Evolutionary conservation across 441 rosid species (phyloP).

Genomic region (Adansonia rubrostipa): DNA sequence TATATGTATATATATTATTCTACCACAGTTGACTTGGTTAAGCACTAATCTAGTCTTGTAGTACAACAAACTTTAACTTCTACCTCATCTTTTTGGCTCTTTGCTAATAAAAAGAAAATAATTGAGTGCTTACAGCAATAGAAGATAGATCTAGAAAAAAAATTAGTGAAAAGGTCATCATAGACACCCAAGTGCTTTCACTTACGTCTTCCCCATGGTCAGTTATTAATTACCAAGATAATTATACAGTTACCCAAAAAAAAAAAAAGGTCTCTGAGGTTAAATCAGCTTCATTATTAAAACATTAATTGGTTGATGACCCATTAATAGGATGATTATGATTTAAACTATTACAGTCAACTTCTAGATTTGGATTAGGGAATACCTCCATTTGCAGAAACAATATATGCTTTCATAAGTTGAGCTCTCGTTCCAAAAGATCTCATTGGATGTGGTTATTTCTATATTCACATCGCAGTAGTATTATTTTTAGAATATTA

Average conservation of each 20-base stretch:
- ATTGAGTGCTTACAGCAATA: background rate
- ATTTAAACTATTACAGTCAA: slow-evolving; percentile 33
- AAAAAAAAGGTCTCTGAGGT: background rate
- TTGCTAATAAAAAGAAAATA: background rate
- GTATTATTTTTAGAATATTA: too few species aligned
- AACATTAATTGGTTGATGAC: background rate
- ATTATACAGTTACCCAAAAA: too few species aligned
- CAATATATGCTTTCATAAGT: background rate
- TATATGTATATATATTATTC: too few species aligned
- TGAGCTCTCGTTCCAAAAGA: background rate
- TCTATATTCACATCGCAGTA: too few species aligned
- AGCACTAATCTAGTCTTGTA: too few species aligned
- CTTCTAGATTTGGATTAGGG: slow-evolving; percentile 8
- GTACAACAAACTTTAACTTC: too few species aligned
- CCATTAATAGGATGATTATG: slow-evolving; percentile 27
- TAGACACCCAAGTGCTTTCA: background rate
- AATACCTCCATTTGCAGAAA: background rate
- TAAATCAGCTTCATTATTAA: background rate
- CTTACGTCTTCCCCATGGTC: too few species aligned
- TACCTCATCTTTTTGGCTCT: too few species aligned
- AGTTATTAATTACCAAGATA: too few species aligned
- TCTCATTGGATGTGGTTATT: too few species aligned
- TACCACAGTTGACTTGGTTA: too few species aligned
- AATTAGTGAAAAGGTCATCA: background rate
- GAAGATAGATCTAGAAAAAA: background rate